phyloP scores from a whole-genome alignment of 371 early-diverging fungal genomes.

The Mortierella sp. region DNA sequence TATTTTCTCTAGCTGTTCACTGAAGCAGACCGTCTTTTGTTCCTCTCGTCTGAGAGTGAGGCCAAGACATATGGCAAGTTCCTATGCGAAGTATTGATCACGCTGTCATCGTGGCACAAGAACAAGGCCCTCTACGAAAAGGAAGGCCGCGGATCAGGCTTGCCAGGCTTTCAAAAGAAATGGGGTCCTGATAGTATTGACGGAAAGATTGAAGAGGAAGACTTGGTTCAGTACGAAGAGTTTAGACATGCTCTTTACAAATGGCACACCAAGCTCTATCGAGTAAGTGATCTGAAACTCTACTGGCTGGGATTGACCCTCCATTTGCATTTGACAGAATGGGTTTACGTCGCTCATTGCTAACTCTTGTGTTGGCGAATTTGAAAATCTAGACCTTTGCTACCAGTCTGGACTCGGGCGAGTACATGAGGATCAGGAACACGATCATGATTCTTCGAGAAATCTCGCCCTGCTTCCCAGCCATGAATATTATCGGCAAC shows the following conservation, averaged over 20 bases:
- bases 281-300: constrained; percentile 17
- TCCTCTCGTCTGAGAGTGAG: constrained; percentile 80
- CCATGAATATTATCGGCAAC: constrained; percentile 62
- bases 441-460: constrained; percentile 76
- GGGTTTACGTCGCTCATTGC: no score
- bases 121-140: constrained; percentile 64
- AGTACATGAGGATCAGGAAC: constrained; percentile 80
- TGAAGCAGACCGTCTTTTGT: constrained; percentile 55
- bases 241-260: constrained; percentile 80
- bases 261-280: constrained; percentile 77
- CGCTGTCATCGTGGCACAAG: constrained; percentile 71
- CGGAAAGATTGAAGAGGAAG: constrained; percentile 61
- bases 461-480: constrained; percentile 72
- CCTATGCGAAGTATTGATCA: constrained; percentile 65
- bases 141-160: constrained; percentile 66
- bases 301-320: not conserved
- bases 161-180: constrained; percentile 81
- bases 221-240: constrained; percentile 70
- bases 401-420: constrained; percentile 65
- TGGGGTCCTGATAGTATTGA: constrained; percentile 62
- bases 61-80: constrained; percentile 78
- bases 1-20: constrained; percentile 31
- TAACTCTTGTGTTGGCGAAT: constrained; percentile 17
- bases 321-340: not conserved
- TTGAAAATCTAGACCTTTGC: constrained; percentile 55